phyloP scores from a whole-genome alignment of 495 filamentous ascomycete genomes.

The Pyrenula massariospora region DNA sequence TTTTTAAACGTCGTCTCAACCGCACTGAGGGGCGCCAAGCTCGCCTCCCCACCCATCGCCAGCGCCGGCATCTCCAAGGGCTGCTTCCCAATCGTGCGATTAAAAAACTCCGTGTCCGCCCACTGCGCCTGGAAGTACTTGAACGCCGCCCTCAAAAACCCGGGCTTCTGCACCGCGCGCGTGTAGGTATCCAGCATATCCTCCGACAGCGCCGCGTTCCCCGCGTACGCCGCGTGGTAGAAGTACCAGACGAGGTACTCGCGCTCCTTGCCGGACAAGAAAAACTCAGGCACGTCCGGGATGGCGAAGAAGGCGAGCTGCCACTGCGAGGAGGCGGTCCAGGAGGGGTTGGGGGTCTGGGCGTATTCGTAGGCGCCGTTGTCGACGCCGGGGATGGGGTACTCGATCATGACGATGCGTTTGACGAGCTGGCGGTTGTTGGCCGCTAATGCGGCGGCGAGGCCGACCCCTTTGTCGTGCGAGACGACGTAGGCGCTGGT shows the following conservation, averaged over 20 bases:
- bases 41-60: neutral
- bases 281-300: constrained; percentile 27
- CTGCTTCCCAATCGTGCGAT: neutral
- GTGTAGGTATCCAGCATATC: neutral
- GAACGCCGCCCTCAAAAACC: neutral
- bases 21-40: neutral
- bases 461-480: constrained; percentile 30
- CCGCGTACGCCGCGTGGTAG: constrained; percentile 21
- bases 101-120: neutral
- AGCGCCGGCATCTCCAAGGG: neutral
- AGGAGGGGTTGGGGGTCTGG: constrained; percentile 11
- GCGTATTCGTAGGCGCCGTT: constrained; percentile 12
- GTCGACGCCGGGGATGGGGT: constrained; percentile 24
- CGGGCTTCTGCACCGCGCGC: neutral
- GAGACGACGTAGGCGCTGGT: constrained; percentile 20
- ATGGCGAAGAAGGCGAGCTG: constrained; percentile 31
- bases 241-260: constrained; percentile 32
- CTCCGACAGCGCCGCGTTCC: neutral
- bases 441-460: constrained; percentile 20
- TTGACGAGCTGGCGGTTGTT: constrained; percentile 16
- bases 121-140: neutral
- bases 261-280: constrained; percentile 23
- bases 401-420: constrained; percentile 19
- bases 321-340: constrained; percentile 26
- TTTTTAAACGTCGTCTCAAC: neutral